Base-by-base conservation (phyloP, 1,284 basidiomycete genomes). In the Trichosporon asahii region DNA sequence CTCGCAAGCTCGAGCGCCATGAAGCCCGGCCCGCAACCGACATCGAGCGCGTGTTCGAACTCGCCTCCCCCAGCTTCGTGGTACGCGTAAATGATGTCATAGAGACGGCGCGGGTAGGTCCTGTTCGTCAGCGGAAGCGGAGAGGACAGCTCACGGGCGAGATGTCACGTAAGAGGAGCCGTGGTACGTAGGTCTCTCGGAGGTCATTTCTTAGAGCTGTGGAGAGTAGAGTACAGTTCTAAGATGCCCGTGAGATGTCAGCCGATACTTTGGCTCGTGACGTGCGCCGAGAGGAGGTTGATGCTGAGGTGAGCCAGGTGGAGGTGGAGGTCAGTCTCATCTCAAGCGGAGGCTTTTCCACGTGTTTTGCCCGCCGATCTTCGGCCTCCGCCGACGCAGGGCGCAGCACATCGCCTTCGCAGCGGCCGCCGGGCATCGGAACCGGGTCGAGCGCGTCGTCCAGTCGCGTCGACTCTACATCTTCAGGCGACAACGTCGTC, bases 1-100 rank as follows among this genome's bases (percentile, higher is more conserved):
- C 76, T 84, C 0, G 85, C 84, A 18, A 93, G 85, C 64, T 87
- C 86, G 11, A 86, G 77, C 0, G 90, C 91, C 55, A 90, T 70
- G 67, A 79, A 79, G 31, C 76, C 91, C 82, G 92, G 92, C 40
- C 93, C 92, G 82, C 92, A 94, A 2, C 92, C 92, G 1, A 94
- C 79, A 76, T 94, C 92, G 0, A 93, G 84, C 0, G 80, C 80
- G 9, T 74, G 67, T 73, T 61, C 71, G 65, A 74, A 44, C 65
- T 49, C 2, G 73, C 78, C 7, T 69, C 74, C 11, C 61, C 72
- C 21, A 18, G 35, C 3, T 66, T 67, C 27, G 66, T 79, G 80
- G 64, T 77, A 75, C 1, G 68, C 68, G 9, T 63, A 23, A 37
- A 81, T 73, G 40, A 73, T 68, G n/a, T 77, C 73, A 67, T 73